Percentiles rank a stretch among this genome's conserved stretches.
phyloP scores from a whole-genome alignment of 345 rosid species.

The Populus simonii region DNA sequence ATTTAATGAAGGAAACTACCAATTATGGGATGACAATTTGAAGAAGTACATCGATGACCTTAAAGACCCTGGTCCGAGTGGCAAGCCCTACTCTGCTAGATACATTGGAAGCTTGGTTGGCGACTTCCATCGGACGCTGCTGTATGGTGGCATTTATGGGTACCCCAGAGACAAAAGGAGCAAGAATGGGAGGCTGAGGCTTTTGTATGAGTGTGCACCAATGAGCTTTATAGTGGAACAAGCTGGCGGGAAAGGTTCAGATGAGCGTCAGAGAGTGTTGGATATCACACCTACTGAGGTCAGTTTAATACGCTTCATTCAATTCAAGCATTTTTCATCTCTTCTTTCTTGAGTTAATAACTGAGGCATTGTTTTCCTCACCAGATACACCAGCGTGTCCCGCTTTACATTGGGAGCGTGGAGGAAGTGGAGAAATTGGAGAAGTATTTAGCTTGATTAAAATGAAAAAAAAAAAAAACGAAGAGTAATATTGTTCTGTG shows the following conservation, averaged over 20 bases:
- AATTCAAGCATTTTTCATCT: neutral
- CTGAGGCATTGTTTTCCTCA: neutral
- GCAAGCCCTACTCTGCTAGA: slow-evolving; percentile 88
- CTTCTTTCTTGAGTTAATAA: neutral
- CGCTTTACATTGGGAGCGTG: slow-evolving; percentile 81
- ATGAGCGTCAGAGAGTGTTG: slow-evolving; percentile 73
- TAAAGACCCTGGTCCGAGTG: slow-evolving; percentile 83
- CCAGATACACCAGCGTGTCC: slow-evolving; percentile 90
- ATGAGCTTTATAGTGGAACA: slow-evolving; percentile 96
- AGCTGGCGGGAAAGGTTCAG: slow-evolving; percentile 98
- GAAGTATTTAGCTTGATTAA: slow-evolving; percentile 71
- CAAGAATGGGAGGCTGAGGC: slow-evolving; percentile 91
- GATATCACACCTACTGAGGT: slow-evolving; percentile 86
- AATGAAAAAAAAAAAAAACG: slow-evolving; percentile 15
- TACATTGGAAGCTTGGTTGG: slow-evolving; percentile 97
- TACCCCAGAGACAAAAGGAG: slow-evolving; percentile 91
- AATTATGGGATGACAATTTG: slow-evolving; percentile 81
- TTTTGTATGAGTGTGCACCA: slow-evolving; percentile 90
- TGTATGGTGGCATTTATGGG: slow-evolving; percentile 92
- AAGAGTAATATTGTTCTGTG: too few species aligned
- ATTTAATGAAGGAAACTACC: slow-evolving; percentile 93
- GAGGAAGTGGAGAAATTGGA: slow-evolving; percentile 93
- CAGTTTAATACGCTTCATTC: neutral
- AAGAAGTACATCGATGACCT: slow-evolving; percentile 92
- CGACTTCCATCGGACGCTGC: slow-evolving; percentile 80